phyloP scores from a whole-genome alignment of 2,329 filamentous ascomycete genomes.

The Exserohilum rostratum region DNA sequence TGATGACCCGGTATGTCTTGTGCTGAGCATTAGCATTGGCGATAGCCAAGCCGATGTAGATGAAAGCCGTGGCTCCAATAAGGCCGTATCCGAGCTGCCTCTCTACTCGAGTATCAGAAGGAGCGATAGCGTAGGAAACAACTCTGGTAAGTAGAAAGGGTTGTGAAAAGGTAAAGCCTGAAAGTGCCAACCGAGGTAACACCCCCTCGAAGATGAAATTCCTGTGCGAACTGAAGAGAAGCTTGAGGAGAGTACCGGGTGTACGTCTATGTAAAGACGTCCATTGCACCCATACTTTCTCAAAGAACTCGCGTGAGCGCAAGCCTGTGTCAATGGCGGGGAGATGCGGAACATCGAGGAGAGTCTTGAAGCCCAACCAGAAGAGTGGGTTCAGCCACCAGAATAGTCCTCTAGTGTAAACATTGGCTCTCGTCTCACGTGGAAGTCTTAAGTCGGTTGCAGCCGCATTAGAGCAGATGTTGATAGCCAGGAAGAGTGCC shows the following conservation, averaged over 20 bases:
- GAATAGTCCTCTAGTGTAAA: background rate
- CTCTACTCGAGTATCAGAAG: background rate
- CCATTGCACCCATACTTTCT: background rate
- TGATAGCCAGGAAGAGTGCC: background rate
- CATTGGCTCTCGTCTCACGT: background rate
- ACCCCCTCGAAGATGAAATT: background rate
- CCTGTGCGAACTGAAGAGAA: slow-evolving; percentile 52
- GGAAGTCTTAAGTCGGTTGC: background rate
- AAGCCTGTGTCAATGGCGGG: background rate
- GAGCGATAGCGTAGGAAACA: background rate
- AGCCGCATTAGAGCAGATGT: background rate
- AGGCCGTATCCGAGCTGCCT: background rate
- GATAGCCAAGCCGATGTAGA: background rate
- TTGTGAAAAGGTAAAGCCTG: background rate
- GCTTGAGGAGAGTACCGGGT: slow-evolving; percentile 43
- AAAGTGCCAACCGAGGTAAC: slow-evolving; percentile 1
- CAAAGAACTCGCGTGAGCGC: background rate
- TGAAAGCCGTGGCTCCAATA: background rate
- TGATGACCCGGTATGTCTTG: background rate
- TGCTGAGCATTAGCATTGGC: slow-evolving; percentile 1
- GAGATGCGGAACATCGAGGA: background rate
- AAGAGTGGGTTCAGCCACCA: slow-evolving; percentile 2
- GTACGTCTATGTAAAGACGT: background rate
- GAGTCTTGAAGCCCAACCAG: background rate
- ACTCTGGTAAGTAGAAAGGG: background rate